A percentile compares a stretch with the other conserved stretches of the same genome.
These are phyloP conservation scores for Draba incana DNA, from an alignment of 345 rosid species.

Conservation along the genomic window DNA sequence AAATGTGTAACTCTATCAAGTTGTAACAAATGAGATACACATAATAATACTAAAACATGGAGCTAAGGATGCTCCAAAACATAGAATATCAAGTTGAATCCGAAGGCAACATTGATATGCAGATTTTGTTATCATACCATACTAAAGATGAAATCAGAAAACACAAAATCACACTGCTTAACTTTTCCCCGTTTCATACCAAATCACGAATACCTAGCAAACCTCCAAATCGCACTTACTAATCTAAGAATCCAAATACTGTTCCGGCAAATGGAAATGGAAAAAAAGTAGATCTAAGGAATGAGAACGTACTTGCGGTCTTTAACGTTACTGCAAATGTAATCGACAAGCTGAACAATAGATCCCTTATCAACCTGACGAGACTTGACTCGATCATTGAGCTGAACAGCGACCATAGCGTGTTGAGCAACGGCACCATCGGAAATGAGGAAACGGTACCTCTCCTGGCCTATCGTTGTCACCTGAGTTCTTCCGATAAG, in stretches of 20 bases:
- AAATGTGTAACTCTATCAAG: constrained; percentile 8
- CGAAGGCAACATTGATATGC: not conserved
- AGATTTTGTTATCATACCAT: not conserved
- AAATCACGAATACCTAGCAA: constrained; percentile 11
- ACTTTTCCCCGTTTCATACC: not conserved
- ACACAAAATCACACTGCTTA: not conserved
- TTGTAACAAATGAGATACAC: not conserved
- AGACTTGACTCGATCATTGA: constrained; percentile 67
- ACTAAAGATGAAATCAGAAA: not conserved
- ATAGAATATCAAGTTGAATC: too few species aligned
- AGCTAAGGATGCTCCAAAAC: not conserved
- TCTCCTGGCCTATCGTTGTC: constrained; percentile 32
- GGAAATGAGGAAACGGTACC: constrained; percentile 72
- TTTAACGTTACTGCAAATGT: constrained; percentile 74
- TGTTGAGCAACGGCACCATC: constrained; percentile 69
- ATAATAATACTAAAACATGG: not conserved
- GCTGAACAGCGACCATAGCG: constrained; percentile 84
- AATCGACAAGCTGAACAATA: constrained; percentile 81
- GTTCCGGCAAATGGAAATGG: not conserved
- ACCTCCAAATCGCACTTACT: not conserved
- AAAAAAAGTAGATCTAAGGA: too few species aligned
- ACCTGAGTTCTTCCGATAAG: constrained; percentile 63
- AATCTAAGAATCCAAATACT: not conserved
- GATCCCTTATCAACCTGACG: constrained; percentile 71
- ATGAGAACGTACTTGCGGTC: constrained; percentile 42